phyloP scores from a whole-genome alignment of 1,284 basidiomycete genomes.

The Puccinia hordei region DNA sequence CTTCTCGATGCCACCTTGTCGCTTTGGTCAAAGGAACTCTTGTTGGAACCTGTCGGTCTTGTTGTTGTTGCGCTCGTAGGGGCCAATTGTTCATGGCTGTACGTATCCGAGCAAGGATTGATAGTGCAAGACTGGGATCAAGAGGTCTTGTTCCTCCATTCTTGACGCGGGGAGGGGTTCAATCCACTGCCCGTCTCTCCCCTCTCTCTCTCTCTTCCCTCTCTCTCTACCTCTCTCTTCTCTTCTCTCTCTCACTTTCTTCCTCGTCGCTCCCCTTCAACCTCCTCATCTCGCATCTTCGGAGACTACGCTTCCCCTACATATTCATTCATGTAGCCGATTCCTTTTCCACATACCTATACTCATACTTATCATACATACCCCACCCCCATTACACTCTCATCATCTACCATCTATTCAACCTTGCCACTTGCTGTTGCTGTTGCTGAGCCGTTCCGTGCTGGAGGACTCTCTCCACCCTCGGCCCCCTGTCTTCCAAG shows the following conservation, averaged over 20 bases:
- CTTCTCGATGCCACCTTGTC: neutral
- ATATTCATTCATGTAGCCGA: neutral
- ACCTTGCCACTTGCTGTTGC: neutral
- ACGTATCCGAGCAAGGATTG: neutral
- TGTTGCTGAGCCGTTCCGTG: neutral
- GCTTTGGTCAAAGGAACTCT: neutral
- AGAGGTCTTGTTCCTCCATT: neutral
- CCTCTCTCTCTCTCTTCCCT: neutral
- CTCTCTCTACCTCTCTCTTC: neutral
- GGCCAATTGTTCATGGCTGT: neutral
- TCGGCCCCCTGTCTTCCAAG: neutral
- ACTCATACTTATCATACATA: too few relatives aligned
- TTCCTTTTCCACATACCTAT: neutral
- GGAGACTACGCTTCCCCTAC: neutral
- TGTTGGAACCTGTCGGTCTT: neutral
- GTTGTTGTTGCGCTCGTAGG: neutral
- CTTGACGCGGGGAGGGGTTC: neutral
- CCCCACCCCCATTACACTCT: neutral
- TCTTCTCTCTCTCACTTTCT: neutral
- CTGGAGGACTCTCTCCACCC: neutral
- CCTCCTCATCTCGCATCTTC: neutral
- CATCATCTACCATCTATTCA: slow-evolving; percentile 1
- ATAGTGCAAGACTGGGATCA: neutral
- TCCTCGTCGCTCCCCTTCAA: neutral
- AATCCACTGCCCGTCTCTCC: neutral